A percentile compares a stretch with the other conserved stretches of the same genome.
Evolutionary conservation across 495 filamentous ascomycete genomes (phyloP).

Genomic region (Neurospora cerealis): DNA sequence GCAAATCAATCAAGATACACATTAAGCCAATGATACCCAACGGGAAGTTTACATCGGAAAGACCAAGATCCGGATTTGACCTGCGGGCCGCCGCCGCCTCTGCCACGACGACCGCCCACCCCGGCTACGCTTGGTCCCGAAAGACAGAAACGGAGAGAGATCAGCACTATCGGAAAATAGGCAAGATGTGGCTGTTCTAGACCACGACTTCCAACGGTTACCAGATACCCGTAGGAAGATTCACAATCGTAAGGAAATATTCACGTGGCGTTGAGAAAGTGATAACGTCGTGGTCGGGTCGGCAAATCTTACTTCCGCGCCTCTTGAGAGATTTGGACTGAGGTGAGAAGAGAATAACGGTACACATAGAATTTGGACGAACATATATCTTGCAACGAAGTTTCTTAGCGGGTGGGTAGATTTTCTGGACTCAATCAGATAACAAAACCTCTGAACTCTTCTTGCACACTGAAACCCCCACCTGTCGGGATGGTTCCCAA

Average conservation of each 20-base stretch:
- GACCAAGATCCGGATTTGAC: not conserved
- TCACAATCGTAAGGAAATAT: not conserved
- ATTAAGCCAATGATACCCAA: not conserved
- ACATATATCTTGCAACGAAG: not conserved
- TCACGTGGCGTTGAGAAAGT: not conserved
- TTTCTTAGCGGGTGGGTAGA: not conserved
- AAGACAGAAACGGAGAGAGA: not conserved
- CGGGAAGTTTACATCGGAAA: not conserved
- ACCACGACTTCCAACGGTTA: constrained; percentile 1
- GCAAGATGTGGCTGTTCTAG: not conserved
- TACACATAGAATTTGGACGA: not conserved
- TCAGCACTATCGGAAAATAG: not conserved
- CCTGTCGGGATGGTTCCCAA: not conserved
- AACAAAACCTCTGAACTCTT: not conserved
- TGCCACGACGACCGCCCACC: not conserved
- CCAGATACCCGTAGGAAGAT: constrained; percentile 3
- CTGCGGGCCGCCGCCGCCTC: not conserved
- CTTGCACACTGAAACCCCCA: not conserved
- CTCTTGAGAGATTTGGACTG: not conserved
- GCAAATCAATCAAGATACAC: not conserved
- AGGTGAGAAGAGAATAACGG: too few species aligned
- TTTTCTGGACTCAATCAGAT: not conserved
- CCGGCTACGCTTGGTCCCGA: not conserved
- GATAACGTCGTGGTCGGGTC: not conserved
- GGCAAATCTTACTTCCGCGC: not conserved